These are phyloP conservation scores for Pythium sukuiense DNA, from an alignment of 352 stramenopile species.

Conservation along the genomic window DNA sequence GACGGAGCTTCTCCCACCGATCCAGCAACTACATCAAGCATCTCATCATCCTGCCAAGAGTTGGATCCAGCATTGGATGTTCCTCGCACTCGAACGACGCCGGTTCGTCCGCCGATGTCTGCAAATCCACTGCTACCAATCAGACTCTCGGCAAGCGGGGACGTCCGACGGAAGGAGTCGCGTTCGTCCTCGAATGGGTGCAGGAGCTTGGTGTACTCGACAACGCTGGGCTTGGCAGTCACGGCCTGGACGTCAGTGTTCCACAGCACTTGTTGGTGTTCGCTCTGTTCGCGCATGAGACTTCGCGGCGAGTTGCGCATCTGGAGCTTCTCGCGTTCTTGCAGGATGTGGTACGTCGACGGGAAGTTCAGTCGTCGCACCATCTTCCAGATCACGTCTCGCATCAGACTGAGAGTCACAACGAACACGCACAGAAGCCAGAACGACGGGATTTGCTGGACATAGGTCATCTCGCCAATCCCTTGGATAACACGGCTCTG, in stretches of 20 bases:
- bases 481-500: constrained; percentile 56
- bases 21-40: neutral
- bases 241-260: constrained; percentile 38
- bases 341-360: constrained; percentile 77
- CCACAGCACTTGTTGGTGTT: constrained; percentile 13
- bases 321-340: constrained; percentile 68
- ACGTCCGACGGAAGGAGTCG: constrained; percentile 57
- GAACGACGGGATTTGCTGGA: constrained; percentile 57
- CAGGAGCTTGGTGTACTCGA: constrained; percentile 57
- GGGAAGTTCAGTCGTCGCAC: constrained; percentile 60
- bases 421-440: constrained; percentile 64
- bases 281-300: constrained; percentile 38
- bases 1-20: neutral
- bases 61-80: constrained; percentile 40
- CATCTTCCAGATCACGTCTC: constrained; percentile 74
- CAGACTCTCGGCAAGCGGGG: constrained; percentile 54
- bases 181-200: constrained; percentile 48
- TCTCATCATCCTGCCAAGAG: constrained; percentile 12
- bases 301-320: constrained; percentile 60
- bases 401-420: constrained; percentile 58
- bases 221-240: constrained; percentile 23
- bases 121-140: constrained; percentile 33
- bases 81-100: constrained; percentile 53
- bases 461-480: constrained; percentile 66
- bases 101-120: constrained; percentile 19